phyloP scores from a whole-genome alignment of 2,329 filamentous ascomycete species.

The Ophiocordyceps camponoti-saundersi region DNA sequence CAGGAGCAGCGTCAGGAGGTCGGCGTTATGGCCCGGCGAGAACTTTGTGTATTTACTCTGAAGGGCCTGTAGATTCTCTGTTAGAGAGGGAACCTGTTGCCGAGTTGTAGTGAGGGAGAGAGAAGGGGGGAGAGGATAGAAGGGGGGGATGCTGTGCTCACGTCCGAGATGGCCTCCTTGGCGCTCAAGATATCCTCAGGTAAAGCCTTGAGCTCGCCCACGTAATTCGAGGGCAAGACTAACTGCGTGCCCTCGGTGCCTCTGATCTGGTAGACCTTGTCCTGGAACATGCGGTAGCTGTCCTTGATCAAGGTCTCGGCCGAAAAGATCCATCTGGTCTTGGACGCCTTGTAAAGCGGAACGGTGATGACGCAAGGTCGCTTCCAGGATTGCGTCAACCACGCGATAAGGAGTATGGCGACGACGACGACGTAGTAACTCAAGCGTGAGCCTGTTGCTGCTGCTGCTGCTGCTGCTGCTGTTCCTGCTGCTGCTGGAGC shows the following conservation, averaged over 20 bases:
- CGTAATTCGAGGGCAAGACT: conserved; percentile 25
- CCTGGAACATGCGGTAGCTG: conserved; percentile 32
- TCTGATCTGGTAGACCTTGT: conserved; percentile 31
- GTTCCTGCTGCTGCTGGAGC: no score
- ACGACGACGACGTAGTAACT: conserved; percentile 24
- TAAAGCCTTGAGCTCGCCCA: conserved; percentile 28
- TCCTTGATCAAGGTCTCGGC: conserved; percentile 29
- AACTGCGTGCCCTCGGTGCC: conserved; percentile 32
- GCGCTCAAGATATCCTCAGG: conserved; percentile 31
- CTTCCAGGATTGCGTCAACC: conserved; percentile 19
- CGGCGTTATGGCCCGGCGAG: conserved; percentile 25
- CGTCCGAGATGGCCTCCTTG: conserved; percentile 29
- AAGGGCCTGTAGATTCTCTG: conserved; percentile 20
- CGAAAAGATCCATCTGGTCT: conserved; percentile 32
- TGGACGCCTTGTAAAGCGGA: conserved; percentile 30
- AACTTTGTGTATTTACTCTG: conserved; percentile 34
- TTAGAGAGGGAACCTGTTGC: background rate
- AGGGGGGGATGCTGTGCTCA: no score
- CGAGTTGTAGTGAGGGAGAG: background rate
- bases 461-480: no score
- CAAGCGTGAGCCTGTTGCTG: conserved; percentile 9
- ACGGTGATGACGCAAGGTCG: conserved; percentile 12
- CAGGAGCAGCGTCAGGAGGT: conserved; percentile 25
- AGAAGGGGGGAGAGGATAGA: no score
- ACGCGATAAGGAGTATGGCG: conserved; percentile 18